Base-by-base conservation (phyloP, 495 filamentous ascomycete species). In the Podospora tetraspora region DNA sequence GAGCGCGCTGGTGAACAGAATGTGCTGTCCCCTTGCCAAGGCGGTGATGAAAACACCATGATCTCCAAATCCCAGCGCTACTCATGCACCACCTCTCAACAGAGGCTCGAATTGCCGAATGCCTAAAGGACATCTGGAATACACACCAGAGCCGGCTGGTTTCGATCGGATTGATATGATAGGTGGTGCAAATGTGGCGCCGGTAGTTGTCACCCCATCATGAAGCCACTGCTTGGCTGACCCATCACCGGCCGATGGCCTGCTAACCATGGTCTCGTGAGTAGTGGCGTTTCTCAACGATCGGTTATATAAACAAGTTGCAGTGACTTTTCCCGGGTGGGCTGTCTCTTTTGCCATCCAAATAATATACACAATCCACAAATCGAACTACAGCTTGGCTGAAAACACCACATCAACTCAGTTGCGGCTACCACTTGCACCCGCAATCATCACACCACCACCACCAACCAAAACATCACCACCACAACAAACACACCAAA, bases 161-260 rank as follows among this genome's bases (percentile, higher is more conserved):
- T 52, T 52, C 5, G 7, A 19, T n/a, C 43, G 7, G 3, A n/a
- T 19, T 8, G 16, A 0, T 19, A 2, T n/a, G 19, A 6, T 52
- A 12, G 7, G 43, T n/a, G 43, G 43, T 52, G 43, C 16, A 52
- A 8, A 52, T 25, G 32, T 58, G 23, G 63, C 8, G 16, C 12
- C 10, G 12, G 37, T 2, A 6, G 12, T 37, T 23, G 63, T 64
- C 63, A 23, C 34, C 37, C 37, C 63, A 64, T 58, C 4, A n/a
- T 64, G 23, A 64, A n/a, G 27, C 63, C 63, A 64, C 52, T 57
- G 23, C 25, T 57, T 27, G 23, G 30, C 63, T 52, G 43, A 19
- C 3, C 5, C 37, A 52, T 25, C 43, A 57, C 24, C 63, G 29
- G 43, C 24, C 43, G 22, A 32, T 59, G 30, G 37, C 43, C 43